These are phyloP conservation scores for Drechslerella dactyloides DNA, from an alignment of 2,329 filamentous ascomycete genomes.

Conservation along the genomic window DNA sequence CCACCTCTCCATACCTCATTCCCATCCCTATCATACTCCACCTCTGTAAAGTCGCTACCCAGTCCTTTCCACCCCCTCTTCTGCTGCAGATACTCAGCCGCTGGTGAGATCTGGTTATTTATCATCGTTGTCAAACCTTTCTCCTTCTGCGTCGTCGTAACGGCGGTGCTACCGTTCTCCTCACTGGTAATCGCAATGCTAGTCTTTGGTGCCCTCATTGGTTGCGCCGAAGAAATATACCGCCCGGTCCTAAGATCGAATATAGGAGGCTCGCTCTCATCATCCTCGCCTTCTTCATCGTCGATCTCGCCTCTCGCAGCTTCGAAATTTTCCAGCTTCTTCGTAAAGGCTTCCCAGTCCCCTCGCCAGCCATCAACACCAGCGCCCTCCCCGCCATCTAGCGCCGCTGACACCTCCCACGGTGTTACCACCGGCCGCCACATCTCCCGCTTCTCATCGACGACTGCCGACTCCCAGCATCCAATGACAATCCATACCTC, in stretches of 20 bases:
- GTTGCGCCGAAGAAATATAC: slow-evolving; percentile 78
- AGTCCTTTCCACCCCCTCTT: slow-evolving; percentile 89
- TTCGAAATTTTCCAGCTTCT: slow-evolving; percentile 54
- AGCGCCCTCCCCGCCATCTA: slow-evolving; percentile 74
- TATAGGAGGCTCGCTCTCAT: slow-evolving; percentile 72
- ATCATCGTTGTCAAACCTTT: slow-evolving; percentile 78
- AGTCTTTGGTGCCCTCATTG: slow-evolving; percentile 65
- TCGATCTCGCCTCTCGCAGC: slow-evolving; percentile 49
- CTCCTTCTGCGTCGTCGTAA: slow-evolving; percentile 65
- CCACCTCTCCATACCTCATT: slow-evolving; percentile 60
- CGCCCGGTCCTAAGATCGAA: slow-evolving; percentile 90
- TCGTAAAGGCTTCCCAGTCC: slow-evolving; percentile 75
- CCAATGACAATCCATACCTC: slow-evolving; percentile 97
- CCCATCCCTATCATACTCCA: slow-evolving; percentile 67
- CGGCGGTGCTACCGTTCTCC: slow-evolving; percentile 59
- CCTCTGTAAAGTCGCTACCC: slow-evolving; percentile 76
- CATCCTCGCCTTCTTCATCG: slow-evolving; percentile 56
- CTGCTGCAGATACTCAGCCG: slow-evolving; percentile 82
- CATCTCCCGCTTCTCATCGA: slow-evolving; percentile 83
- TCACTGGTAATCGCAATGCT: slow-evolving; percentile 26
- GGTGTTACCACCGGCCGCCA: slow-evolving; percentile 92
- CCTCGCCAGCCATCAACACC: slow-evolving; percentile 91
- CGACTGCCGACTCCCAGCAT: slow-evolving; percentile 94
- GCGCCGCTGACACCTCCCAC: slow-evolving; percentile 82
- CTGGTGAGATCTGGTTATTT: slow-evolving; percentile 86